Conservation (phyloP, 257 asterid genomes). For the Perilla frutescens region DNA sequence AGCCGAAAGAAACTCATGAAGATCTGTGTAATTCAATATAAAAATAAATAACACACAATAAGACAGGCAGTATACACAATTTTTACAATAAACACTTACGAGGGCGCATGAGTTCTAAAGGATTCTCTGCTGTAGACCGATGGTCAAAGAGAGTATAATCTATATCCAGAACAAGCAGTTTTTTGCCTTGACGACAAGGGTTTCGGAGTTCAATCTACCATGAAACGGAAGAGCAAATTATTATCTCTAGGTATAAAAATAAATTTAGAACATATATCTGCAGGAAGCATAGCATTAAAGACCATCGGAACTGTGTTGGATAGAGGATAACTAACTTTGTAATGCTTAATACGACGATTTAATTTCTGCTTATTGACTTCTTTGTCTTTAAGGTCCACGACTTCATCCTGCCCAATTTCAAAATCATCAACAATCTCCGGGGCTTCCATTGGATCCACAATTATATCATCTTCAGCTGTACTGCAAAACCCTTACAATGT, state of each 20-base stretch:
- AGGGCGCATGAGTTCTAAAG: constrained; percentile 91
- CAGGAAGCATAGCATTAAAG: not conserved
- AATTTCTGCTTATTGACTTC: constrained; percentile 83
- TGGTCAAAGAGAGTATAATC: constrained; percentile 96
- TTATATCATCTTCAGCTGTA: constrained; percentile 85
- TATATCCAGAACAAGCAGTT: constrained; percentile 89
- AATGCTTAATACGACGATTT: constrained; percentile 77
- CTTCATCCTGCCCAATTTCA: constrained; percentile 89
- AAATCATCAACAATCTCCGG: constrained; percentile 92
- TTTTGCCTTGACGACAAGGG: constrained; percentile 95
- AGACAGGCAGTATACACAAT: constrained; percentile 21
- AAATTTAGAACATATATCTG: not conserved
- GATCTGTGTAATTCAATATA: constrained; percentile 58
- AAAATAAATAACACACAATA: constrained; percentile 7
- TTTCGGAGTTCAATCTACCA: constrained; percentile 76
- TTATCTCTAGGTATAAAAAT: constrained; percentile 12
- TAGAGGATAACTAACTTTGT: constrained; percentile 58
- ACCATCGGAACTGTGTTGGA: not conserved
- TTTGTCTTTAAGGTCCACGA: constrained; percentile 80
- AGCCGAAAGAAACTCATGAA: constrained; percentile 94
- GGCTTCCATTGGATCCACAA: constrained; percentile 79
- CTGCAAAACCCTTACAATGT: constrained; percentile 51
- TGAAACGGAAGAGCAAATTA: constrained; percentile 30
- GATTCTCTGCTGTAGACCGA: constrained; percentile 94
- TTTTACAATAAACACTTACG: constrained; percentile 56